Evolutionary conservation across 805 yeast species (phyloP).

Genomic region (Starmerella floris): DNA sequence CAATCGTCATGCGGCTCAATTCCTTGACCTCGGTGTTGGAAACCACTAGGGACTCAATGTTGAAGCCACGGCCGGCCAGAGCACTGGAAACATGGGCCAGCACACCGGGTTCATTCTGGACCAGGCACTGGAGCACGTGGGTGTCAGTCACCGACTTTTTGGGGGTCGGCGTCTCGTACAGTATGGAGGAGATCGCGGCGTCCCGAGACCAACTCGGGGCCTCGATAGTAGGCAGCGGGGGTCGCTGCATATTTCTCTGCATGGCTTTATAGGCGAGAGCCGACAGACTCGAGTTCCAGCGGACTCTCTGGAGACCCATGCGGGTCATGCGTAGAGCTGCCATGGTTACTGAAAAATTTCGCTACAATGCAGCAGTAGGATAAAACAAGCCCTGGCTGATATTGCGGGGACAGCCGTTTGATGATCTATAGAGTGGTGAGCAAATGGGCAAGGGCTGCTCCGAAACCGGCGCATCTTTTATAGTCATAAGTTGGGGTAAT

Average conservation of each 20-base stretch:
- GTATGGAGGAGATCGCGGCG: constrained; percentile 87
- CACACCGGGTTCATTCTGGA: constrained; percentile 98
- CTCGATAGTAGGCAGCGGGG: constrained; percentile 84
- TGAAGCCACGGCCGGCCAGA: constrained; percentile 95
- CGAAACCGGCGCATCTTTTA: neutral
- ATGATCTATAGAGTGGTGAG: neutral
- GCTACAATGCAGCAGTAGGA: neutral
- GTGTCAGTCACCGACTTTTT: constrained; percentile 51
- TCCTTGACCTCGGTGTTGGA: constrained; percentile 94
- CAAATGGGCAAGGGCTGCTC: neutral
- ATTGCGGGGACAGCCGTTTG: no score
- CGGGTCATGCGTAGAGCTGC: neutral
- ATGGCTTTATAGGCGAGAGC: constrained; percentile 89
- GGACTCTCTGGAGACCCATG: constrained; percentile 8
- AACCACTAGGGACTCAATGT: constrained; percentile 92
- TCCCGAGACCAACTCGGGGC: constrained; percentile 94
- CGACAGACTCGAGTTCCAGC: constrained; percentile 46
- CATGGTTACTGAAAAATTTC: constrained; percentile 5
- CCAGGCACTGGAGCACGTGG: constrained; percentile 91
- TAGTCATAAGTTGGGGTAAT: no score
- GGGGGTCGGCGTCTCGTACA: constrained; percentile 74
- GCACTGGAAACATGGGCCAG: constrained; percentile 86
- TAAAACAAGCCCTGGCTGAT: neutral
- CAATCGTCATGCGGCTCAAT: constrained; percentile 92
- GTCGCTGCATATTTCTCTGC: constrained; percentile 74